Conservation (phyloP, 805 yeast genomes). For the Pichia sporocuriosa region DNA sequence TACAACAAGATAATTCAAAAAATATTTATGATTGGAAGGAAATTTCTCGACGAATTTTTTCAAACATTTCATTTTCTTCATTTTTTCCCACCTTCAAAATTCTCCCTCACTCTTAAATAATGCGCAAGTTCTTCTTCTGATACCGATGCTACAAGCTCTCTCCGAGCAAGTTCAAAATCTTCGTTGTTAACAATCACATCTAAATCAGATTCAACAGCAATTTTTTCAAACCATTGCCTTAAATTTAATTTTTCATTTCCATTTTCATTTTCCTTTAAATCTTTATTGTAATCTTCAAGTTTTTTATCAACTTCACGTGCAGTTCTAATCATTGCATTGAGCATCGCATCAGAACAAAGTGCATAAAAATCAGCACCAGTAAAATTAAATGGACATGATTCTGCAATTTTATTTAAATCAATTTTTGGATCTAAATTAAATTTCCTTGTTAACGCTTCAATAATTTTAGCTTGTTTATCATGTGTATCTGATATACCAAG, state of each 20-base stretch:
- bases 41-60: conserved; percentile 3
- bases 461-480: conserved; percentile 77
- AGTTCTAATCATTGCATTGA: conserved; percentile 90
- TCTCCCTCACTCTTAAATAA: conserved; percentile 69
- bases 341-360: conserved; percentile 89
- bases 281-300: conserved; percentile 44
- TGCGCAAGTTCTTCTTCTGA: conserved; percentile 82
- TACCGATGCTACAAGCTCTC: conserved; percentile 74
- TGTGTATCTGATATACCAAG: conserved; percentile 89
- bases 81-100: conserved; percentile 66
- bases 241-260: conserved; percentile 46
- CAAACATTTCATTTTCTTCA: neutral
- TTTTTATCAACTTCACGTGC: conserved; percentile 71
- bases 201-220: conserved; percentile 60
- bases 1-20: neutral
- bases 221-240: conserved; percentile 87
- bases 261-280: conserved; percentile 24
- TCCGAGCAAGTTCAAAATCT: conserved; percentile 74
- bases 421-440: conserved; percentile 58
- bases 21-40: neutral
- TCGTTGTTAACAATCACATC: conserved; percentile 59
- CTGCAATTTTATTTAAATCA: conserved; percentile 52
- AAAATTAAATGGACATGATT: conserved; percentile 75
- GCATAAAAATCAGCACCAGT: conserved; percentile 99
- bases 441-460: conserved; percentile 84